Base-by-base conservation (phyloP, 2,329 filamentous ascomycete species). In the Metarhizium guizhouense region DNA sequence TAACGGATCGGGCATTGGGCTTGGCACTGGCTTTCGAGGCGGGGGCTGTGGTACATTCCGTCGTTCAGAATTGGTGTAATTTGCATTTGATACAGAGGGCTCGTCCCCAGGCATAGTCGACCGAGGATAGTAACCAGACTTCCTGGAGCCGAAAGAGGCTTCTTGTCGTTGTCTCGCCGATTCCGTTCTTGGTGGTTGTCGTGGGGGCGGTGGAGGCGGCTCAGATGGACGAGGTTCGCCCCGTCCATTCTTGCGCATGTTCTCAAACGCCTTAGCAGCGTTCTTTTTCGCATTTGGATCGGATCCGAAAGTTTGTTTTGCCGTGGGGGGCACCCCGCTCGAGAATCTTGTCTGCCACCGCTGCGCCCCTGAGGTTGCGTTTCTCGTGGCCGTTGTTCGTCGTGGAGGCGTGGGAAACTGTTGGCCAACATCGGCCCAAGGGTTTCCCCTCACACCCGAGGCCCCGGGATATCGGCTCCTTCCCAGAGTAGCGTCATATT, bases 401-500 rank as follows among this genome's bases (percentile, higher is more conserved):
- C 72, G 70, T 25, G 78, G 78, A 25, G 80, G 81, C 11, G 76
- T 71, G 14, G 78, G 78, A 58, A 75, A 84, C 52, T 77, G 71
- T 29, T 74, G 70, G 42, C 70, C 70, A 5, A 72, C 74, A 62
- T 80, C 73, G 54, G 74, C 68, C 77, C 79, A 84, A 1, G 81
- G 81, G 61, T 84, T 84, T 14, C 81, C 81, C 59, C 68, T 76
- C 36, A 82, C 78, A 10, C 80, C 80, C 25, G 81, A 83, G 8
- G 79, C 71, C n/a, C 64, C 67, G 3, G 77, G 71, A 56, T 73
- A 77, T 56, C 75, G 71, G 16, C 61, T 54, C 13, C 67, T 70
- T 30, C 65, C 66, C 52, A 75, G 72, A 34, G 75, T 70, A 13
- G 75, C 72, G 65, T 84, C 80, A 59, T 83, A 82, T 54, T 79